Conservation (phyloP, 257 asterid species). For the Pogostemon cablin region DNA sequence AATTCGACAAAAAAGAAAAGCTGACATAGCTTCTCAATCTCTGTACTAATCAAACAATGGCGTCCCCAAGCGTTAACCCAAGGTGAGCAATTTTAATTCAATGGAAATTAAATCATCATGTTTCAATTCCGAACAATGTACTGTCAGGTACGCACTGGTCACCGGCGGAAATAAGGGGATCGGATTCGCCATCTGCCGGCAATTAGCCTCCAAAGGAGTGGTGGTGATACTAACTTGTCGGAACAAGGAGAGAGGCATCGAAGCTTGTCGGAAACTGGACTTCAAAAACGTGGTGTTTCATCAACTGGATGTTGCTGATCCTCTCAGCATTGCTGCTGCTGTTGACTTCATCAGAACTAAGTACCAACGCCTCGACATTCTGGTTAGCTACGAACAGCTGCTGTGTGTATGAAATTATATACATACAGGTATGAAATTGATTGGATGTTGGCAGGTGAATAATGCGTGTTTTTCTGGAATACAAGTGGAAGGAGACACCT, state of each 20-base stretch:
- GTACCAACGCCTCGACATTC: conserved; percentile 51
- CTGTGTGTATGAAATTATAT: no score
- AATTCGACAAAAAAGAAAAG: no score
- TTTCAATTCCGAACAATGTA: no score
- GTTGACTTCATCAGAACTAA: conserved; percentile 36
- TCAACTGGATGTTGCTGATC: conserved; percentile 49
- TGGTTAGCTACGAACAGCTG: conserved; percentile 30
- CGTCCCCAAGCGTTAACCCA: no score
- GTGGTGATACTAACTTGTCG: conserved; percentile 50
- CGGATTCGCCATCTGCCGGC: conserved; percentile 49
- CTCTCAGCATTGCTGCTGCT: conserved; percentile 37
- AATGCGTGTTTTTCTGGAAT: conserved; percentile 52
- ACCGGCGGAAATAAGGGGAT: conserved; percentile 59
- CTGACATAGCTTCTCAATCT: no score
- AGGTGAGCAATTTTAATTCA: no score
- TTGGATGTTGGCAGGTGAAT: conserved; percentile 44
- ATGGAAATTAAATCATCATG: no score
- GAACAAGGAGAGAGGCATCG: conserved; percentile 46
- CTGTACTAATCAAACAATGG: no score
- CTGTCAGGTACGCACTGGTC: conserved; percentile 44
- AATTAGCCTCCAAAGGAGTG: conserved; percentile 50
- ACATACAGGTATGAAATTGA: neutral
- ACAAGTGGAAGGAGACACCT: conserved; percentile 32
- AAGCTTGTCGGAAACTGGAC: conserved; percentile 47
- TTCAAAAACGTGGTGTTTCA: conserved; percentile 36